Base-by-base conservation (phyloP, 2,329 filamentous ascomycete genomes). In the Cladosporium sp. region DNA sequence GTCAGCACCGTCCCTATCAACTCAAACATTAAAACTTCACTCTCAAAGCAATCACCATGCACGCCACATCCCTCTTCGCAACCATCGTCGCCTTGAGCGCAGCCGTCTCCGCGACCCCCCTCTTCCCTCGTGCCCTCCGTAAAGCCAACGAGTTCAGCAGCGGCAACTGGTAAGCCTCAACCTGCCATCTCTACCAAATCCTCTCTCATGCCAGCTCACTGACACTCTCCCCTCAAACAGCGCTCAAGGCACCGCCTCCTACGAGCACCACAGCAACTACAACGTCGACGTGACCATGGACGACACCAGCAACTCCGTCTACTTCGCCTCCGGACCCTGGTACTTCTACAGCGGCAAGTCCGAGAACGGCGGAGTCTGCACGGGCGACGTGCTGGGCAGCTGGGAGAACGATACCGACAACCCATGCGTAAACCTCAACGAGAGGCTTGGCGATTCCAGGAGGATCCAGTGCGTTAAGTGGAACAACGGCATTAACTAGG, bases 281-380 rank as follows among this genome's bases (percentile, higher is more conserved):
- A 52, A 52, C 26, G 26, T 30, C 24, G 49, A 52, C 14, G 49
- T 52, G 49, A 52, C 49, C 24, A 52, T 52, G 49, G 49, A 52
- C 26, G 49, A 52, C 26, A 52, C 49, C 49, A 28, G 24, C 49
- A 52, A 52, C 49, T 28, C 49, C 12, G 49, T 52, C 26, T 52
- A 52, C 49, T 52, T 52, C 49, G 49, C 49, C 24, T 52, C 49
- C 3, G 49, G 49, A 14, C 49, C 49, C 24, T 52, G 49, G 49
- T 52, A 52, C 49, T 52, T 18, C 49, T 52, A 52, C 49, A 52
- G 49, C 49, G 49, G 49, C 49, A 52, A 52, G 49, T 52, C 49
- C 4, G 14, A 6, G 7, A 52, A 52, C 26, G 49, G 49, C 26
- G 49, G 49, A 4, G 49, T 52, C 49, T 52, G 49, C 49, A 52